Percentiles rank a stretch among this genome's conserved stretches.
Conservation (phyloP, 768 basidiomycete genomes). For the Boletus pseudopeckii region DNA sequence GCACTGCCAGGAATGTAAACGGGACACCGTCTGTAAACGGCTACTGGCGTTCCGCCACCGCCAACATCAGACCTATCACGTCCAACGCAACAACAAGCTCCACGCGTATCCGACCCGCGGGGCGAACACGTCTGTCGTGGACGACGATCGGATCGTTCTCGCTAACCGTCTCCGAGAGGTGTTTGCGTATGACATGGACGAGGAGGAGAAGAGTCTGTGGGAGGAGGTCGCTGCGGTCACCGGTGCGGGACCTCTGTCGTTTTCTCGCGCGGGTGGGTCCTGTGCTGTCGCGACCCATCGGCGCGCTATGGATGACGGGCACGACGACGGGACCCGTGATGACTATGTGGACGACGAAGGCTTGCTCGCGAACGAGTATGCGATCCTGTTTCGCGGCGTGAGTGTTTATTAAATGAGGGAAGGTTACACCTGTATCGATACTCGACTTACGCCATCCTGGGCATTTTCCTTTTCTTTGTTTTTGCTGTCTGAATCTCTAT, state of each 20-base stretch:
- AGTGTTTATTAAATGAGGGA: slow-evolving; percentile 16
- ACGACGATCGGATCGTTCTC: slow-evolving; percentile 6
- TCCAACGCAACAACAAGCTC: slow-evolving; percentile 5
- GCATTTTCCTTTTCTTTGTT: not conserved
- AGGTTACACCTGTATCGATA: slow-evolving; percentile 11
- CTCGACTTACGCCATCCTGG: not conserved
- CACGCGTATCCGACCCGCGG: not conserved
- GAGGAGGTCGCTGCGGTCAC: slow-evolving; percentile 28
- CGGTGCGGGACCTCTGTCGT: slow-evolving; percentile 7
- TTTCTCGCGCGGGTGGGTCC: slow-evolving; percentile 13
- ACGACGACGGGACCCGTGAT: slow-evolving; percentile 1
- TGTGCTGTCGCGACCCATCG: slow-evolving; percentile 8
- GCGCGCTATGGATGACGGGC: not conserved
- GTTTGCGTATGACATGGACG: slow-evolving; percentile 21
- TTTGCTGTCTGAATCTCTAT: slow-evolving; percentile 5
- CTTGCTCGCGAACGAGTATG: slow-evolving; percentile 19
- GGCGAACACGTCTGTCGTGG: not conserved
- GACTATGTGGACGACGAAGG: slow-evolving; percentile 18
- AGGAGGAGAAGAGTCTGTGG: slow-evolving; percentile 30
- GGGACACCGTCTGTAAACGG: slow-evolving; percentile 27
- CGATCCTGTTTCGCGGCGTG: slow-evolving; percentile 18
- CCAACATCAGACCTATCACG: slow-evolving; percentile 5
- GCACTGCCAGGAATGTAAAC: slow-evolving; percentile 29
- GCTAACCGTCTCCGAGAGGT: slow-evolving; percentile 11
- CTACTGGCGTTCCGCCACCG: slow-evolving; percentile 21